phyloP scores from a whole-genome alignment of 2,329 filamentous ascomycete species.

The Botrytis sinoallii region DNA sequence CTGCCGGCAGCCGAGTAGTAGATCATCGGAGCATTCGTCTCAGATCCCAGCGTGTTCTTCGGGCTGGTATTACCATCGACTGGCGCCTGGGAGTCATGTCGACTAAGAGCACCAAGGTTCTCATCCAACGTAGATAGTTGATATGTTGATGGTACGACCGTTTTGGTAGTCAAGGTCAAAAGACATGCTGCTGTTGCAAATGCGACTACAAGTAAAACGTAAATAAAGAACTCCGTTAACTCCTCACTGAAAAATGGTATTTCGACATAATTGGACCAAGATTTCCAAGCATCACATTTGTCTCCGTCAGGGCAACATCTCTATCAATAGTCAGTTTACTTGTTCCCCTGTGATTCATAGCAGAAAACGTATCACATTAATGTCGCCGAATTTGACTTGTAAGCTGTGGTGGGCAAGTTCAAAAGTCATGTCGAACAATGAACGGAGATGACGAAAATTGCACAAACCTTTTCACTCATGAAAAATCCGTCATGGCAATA shows the following conservation, averaged over 20 bases:
- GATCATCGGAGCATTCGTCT: conserved; percentile 65
- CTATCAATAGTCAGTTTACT: conserved; percentile 30
- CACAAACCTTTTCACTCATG: conserved; percentile 62
- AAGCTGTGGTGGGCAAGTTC: background rate
- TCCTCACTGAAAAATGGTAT: conserved; percentile 39
- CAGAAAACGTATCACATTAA: background rate
- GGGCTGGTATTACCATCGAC: conserved; percentile 47
- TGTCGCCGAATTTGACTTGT: background rate
- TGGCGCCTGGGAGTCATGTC: conserved; percentile 37
- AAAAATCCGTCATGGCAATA: conserved; percentile 75
- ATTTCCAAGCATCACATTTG: conserved; percentile 57
- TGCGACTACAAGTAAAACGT: conserved; percentile 66
- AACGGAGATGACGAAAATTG: background rate
- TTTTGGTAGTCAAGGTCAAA: conserved; percentile 86
- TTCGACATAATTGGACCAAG: conserved; percentile 52
- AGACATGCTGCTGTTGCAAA: conserved; percentile 72
- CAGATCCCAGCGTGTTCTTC: conserved; percentile 29
- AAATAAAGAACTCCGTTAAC: conserved; percentile 77
- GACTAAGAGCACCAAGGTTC: conserved; percentile 71
- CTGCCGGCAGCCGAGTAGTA: conserved; percentile 96
- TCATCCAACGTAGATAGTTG: conserved; percentile 87
- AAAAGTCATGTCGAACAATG: background rate
- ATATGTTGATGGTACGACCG: conserved; percentile 84
- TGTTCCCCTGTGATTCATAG: background rate
- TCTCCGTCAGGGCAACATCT: conserved; percentile 56